phyloP scores from a whole-genome alignment of 768 basidiomycete genomes.

The Phaffia australis region DNA sequence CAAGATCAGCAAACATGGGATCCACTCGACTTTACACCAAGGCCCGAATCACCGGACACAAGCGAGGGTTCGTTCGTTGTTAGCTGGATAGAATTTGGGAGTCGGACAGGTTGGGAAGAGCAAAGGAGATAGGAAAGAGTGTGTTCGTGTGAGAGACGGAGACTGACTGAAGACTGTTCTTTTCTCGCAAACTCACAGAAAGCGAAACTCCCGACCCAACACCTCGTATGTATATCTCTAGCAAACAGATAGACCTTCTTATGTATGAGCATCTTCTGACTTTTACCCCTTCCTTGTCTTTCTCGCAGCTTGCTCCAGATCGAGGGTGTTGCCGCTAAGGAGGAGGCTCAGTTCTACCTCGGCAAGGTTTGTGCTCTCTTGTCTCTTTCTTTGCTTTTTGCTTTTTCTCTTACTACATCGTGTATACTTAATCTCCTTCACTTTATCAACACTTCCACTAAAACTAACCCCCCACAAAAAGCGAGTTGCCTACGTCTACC shows the following conservation, averaged over 20 bases:
- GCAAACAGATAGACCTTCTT: background rate
- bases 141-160: too few relatives aligned
- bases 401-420: background rate
- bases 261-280: background rate
- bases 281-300: background rate
- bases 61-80: slow-evolving; percentile 48
- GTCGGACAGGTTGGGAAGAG: too few relatives aligned
- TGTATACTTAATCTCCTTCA: slow-evolving; percentile 1
- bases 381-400: background rate
- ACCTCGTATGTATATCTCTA: slow-evolving; percentile 46
- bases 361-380: slow-evolving; percentile 66
- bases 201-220: slow-evolving; percentile 91
- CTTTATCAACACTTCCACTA: background rate
- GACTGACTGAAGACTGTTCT: too few relatives aligned
- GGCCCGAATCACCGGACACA: slow-evolving; percentile 95
- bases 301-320: slow-evolving; percentile 62
- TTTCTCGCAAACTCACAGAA: slow-evolving; percentile 39
- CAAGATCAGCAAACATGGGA: slow-evolving; percentile 20
- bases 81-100: too few relatives aligned
- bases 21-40: slow-evolving; percentile 44
- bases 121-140: too few relatives aligned
- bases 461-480: slow-evolving; percentile 34
- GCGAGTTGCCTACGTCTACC: slow-evolving; percentile 98
- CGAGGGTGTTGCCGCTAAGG: slow-evolving; percentile 85
- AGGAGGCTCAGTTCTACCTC: slow-evolving; percentile 95